Base-by-base conservation (phyloP, 2,329 filamentous ascomycete genomes). In the Orbilia brochopaga region DNA sequence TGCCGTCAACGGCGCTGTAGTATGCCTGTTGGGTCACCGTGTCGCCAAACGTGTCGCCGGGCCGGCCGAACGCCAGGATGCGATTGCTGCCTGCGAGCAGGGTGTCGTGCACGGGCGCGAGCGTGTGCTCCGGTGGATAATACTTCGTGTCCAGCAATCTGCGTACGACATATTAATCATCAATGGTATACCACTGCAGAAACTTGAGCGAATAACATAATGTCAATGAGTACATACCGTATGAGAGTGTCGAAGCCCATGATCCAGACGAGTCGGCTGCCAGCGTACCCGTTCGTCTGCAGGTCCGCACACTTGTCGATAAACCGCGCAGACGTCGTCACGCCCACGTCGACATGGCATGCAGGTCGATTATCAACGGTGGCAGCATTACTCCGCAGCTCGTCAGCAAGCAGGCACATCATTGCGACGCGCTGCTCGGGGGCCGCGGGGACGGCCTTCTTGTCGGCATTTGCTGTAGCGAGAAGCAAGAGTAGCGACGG, bases 391-490 rank as follows among this genome's bases (percentile, higher is more conserved):
- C 21, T 11, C 23, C 50, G 60, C 1, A 73, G 66, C 21, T 73
- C 57, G 19, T 73, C 48, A 27, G 69, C 69, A 35, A 73, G 61
- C 4, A 73, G 69, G 32, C 69, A 73, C 62, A 73, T 73, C 69
- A 73, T 66, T 6, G 69, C 62, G 3, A 73, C 27, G 15, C 69
- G 61, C 32, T 73, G 62, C 11, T 67, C 62, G 44, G 61, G 61
- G 1, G 69, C 7, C 15, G 69, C 69, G 2, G 69, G 69, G 1
- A 50, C 44, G 2, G 56, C 42, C n/a, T 52, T 15, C 62, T 73
- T 73, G 54, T 73, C 69, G 4, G 57, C 69, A 23, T 73, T 73
- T 35, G 61, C 35, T 4, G 63, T 73, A 13, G 69, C 57, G 6
- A 67, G 69, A 44, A 67, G 69, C 15, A 67, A 57, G 2, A 67